Evolutionary conservation across 306 rosid genomes (phyloP).

Genomic region (Psophocarpus tetragonolobus): DNA sequence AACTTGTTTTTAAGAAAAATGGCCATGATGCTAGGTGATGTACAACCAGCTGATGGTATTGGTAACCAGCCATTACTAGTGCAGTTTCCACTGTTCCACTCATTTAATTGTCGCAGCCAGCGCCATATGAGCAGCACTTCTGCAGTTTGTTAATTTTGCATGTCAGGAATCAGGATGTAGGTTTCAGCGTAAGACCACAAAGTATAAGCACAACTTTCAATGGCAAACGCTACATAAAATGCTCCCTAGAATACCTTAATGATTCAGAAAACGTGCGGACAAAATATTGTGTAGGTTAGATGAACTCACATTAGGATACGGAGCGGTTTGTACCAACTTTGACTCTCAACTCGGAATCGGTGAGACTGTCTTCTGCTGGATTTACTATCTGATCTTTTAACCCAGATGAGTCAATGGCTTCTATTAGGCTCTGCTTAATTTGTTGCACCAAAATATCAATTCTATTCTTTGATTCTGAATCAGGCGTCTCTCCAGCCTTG

Average conservation of each 20-base stretch:
- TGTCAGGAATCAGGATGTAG: not conserved
- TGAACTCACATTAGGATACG: constrained; percentile 67
- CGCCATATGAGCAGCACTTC: constrained; percentile 34
- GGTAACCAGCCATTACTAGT: not conserved
- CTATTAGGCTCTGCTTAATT: constrained; percentile 61
- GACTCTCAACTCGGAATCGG: constrained; percentile 40
- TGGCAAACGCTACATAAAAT: constrained; percentile 4
- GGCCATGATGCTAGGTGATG: constrained; percentile 36
- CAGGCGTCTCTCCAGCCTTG: constrained; percentile 65
- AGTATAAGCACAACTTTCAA: not conserved
- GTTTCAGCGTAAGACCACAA: not conserved
- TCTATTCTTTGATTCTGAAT: constrained; percentile 57
- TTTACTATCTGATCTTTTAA: constrained; percentile 63
- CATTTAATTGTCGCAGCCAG: constrained; percentile 25
- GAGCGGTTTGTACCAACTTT: constrained; percentile 52
- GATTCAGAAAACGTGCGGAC: not conserved
- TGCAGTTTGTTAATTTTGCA: constrained; percentile 15
- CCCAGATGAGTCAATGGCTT: constrained; percentile 60
- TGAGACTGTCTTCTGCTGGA: constrained; percentile 35
- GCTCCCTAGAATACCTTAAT: not conserved
- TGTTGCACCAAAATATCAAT: constrained; percentile 65
- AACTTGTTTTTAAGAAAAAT: constrained; percentile 41
- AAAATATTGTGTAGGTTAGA: constrained; percentile 16
- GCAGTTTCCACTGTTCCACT: constrained; percentile 30
- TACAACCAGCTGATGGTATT: constrained; percentile 35